phyloP scores from a whole-genome alignment of 2,329 filamentous ascomycete genomes.

The Xylariaceae sp. region DNA sequence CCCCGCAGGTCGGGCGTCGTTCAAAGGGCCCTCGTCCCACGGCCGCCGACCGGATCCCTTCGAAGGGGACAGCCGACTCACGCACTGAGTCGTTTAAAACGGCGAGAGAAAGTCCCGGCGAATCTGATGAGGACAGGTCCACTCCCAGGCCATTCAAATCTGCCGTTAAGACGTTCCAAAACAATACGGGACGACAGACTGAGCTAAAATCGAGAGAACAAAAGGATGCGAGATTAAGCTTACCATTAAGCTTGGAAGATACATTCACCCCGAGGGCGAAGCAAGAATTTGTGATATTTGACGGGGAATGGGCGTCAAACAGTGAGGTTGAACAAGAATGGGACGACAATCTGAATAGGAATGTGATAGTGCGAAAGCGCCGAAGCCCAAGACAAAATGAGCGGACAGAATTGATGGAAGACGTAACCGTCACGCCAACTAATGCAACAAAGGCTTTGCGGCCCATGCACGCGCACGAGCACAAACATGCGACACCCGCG shows the following conservation, averaged over 20 bases:
- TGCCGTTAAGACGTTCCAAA: slow-evolving; percentile 43
- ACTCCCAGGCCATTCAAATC: slow-evolving; percentile 39
- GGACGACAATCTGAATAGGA: slow-evolving; percentile 51
- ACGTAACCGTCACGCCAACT: slow-evolving; percentile 46
- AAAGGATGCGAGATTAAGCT: slow-evolving; percentile 41
- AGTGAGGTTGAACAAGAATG: slow-evolving; percentile 51
- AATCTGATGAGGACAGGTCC: slow-evolving; percentile 52
- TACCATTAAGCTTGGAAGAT: slow-evolving; percentile 41
- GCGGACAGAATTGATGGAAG: slow-evolving; percentile 43
- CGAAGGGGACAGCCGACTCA: slow-evolving; percentile 55
- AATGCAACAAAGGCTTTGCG: slow-evolving; percentile 50
- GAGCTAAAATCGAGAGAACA: slow-evolving; percentile 33
- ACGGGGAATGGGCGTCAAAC: slow-evolving; percentile 53
- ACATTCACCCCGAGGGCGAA: slow-evolving; percentile 41
- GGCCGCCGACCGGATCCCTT: slow-evolving; percentile 46
- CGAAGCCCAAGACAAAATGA: slow-evolving; percentile 32
- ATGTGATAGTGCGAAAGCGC: slow-evolving; percentile 51
- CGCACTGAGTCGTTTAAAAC: slow-evolving; percentile 68
- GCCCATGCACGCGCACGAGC: slow-evolving; percentile 44
- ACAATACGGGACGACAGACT: slow-evolving; percentile 39
- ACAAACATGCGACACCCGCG: slow-evolving; percentile 38
- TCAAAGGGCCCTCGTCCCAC: slow-evolving; percentile 45
- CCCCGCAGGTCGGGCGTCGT: slow-evolving; percentile 51
- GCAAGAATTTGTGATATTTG: slow-evolving; percentile 52
- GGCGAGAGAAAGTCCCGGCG: slow-evolving; percentile 60